These are phyloP conservation scores for Erythrobasidium hasegawianum DNA, from an alignment of 1,284 basidiomycete genomes.

Conservation along the genomic window DNA sequence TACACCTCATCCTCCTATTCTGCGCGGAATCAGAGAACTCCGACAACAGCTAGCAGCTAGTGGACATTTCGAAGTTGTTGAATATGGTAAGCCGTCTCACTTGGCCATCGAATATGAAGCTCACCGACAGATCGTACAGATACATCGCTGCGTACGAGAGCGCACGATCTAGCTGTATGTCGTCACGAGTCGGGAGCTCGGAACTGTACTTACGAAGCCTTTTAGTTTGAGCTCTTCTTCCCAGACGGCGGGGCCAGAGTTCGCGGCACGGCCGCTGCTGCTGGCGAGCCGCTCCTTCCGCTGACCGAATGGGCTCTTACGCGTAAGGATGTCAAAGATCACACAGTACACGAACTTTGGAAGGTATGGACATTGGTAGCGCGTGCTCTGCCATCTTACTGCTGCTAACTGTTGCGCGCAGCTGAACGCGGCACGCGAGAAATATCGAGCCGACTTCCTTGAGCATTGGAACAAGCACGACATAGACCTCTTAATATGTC, in stretches of 20 bases:
- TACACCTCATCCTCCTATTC: slow-evolving; percentile 49
- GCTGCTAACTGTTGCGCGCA: slow-evolving; percentile 22
- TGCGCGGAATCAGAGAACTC: slow-evolving; percentile 46
- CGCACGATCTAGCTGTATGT: too few species aligned
- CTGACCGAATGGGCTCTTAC: slow-evolving; percentile 47
- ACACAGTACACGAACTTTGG: slow-evolving; percentile 41
- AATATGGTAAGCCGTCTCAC: too few species aligned
- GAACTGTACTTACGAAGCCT: too few species aligned
- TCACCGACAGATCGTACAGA: too few species aligned
- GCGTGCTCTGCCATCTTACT: background rate
- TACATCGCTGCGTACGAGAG: too few species aligned
- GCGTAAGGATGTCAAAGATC: slow-evolving; percentile 34
- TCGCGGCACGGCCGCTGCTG: slow-evolving; percentile 35
- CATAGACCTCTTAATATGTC: slow-evolving; percentile 49
- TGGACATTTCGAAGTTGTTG: slow-evolving; percentile 28
- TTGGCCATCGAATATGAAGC: background rate
- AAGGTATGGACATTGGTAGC: slow-evolving; percentile 43
- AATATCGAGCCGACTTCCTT: slow-evolving; percentile 42
- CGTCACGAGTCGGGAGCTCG: too few species aligned
- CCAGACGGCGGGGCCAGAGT: slow-evolving; percentile 46
- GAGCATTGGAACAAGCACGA: slow-evolving; percentile 40
- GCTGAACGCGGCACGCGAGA: slow-evolving; percentile 45
- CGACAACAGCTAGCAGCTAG: too few species aligned
- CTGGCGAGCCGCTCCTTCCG: slow-evolving; percentile 46
- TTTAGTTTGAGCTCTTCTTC: too few species aligned